Percentiles rank a stretch among this genome's conserved stretches.
phyloP scores from a whole-genome alignment of 2,329 filamentous ascomycete genomes.

The Verticillium dahliae region DNA sequence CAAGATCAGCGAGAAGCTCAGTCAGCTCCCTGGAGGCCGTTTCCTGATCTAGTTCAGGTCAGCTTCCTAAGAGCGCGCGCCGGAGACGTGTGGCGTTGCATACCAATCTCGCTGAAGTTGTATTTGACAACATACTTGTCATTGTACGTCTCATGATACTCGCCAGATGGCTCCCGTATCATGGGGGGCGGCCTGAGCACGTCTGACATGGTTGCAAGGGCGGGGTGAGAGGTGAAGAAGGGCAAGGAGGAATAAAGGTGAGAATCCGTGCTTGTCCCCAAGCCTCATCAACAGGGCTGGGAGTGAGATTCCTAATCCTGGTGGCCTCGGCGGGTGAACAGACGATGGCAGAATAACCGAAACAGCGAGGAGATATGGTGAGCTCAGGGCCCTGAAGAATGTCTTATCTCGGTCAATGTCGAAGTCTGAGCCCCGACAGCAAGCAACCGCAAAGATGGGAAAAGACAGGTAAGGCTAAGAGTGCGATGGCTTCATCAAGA shows the following conservation, averaged over 20 bases:
- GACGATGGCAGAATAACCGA: background rate
- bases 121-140: constrained; percentile 34
- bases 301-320: background rate
- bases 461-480: background rate
- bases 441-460: background rate
- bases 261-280: background rate
- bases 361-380: background rate
- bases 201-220: background rate
- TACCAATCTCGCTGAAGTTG: constrained; percentile 28
- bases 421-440: background rate
- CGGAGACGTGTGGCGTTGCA: background rate
- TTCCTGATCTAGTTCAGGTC: constrained; percentile 21
- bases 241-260: background rate
- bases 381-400: background rate
- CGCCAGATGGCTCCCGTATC: background rate
- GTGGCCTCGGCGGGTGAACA: background rate
- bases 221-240: background rate
- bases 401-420: background rate
- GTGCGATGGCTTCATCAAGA: background rate
- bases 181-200: background rate
- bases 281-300: background rate
- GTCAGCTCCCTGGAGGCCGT: constrained; percentile 25
- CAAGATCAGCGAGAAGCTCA: constrained; percentile 50
- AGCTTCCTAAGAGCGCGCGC: background rate
- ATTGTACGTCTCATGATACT: constrained; percentile 15